Percentiles rank a stretch among this genome's conserved stretches.
These are phyloP conservation scores for Colletotrichum chrysophilum DNA, from an alignment of 2,329 filamentous ascomycete species.

Conservation along the genomic window DNA sequence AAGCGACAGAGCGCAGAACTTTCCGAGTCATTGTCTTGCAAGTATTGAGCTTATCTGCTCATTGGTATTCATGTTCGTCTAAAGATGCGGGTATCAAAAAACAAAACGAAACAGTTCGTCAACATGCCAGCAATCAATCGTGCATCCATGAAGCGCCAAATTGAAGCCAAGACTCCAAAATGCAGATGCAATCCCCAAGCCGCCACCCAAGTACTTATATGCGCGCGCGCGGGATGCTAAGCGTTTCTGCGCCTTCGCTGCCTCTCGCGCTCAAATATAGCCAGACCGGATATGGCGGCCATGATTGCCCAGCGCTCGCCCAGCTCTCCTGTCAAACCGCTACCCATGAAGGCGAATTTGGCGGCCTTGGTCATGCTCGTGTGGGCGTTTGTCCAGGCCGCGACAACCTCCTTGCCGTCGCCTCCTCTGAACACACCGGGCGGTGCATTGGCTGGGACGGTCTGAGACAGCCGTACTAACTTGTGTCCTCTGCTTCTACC, in stretches of 20 bases:
- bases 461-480: conserved; percentile 39
- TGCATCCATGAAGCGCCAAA: not conserved
- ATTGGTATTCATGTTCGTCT: not conserved
- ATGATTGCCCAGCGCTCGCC: conserved; percentile 48
- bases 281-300: conserved; percentile 39
- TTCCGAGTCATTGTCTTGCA: not conserved
- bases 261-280: conserved; percentile 19
- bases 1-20: not conserved
- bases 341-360: conserved; percentile 45
- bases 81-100: conserved; percentile 2
- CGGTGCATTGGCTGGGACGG: not conserved
- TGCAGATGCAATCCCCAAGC: not conserved
- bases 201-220: not conserved
- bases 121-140: not conserved
- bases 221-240: not conserved
- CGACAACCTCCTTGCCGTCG: conserved; percentile 48
- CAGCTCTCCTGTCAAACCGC: conserved; percentile 40
- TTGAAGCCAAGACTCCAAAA: not conserved
- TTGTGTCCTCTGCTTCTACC: conserved; percentile 42
- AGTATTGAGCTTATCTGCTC: not conserved
- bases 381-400: conserved; percentile 38
- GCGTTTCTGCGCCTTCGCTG: not conserved
- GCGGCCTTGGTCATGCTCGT: conserved; percentile 38
- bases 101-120: conserved; percentile 1
- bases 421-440: conserved; percentile 22